These are phyloP conservation scores for Carex pumila DNA, from an alignment of 176 grass and related monocot species.

Conservation along the genomic window DNA sequence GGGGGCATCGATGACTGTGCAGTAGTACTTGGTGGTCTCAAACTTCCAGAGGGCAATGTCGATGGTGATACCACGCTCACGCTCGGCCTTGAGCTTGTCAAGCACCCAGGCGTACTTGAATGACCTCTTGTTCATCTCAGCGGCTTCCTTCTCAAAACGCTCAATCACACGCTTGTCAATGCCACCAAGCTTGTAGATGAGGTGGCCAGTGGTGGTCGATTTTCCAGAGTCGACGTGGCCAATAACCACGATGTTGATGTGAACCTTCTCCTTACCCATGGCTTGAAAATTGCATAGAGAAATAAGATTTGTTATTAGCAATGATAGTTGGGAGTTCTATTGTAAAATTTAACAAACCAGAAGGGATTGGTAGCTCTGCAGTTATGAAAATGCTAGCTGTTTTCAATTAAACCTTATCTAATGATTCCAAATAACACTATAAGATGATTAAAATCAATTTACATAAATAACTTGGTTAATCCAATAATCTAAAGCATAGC, in stretches of 20 bases:
- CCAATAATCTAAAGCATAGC: not conserved
- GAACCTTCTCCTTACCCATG: constrained; percentile 41
- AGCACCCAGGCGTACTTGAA: constrained; percentile 47
- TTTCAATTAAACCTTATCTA: not conserved
- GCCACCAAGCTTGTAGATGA: constrained; percentile 40
- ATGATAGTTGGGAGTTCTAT: too few relatives aligned
- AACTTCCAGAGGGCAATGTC: constrained; percentile 47
- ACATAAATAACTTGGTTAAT: not conserved
- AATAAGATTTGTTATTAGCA: too few relatives aligned
- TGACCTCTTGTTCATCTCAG: constrained; percentile 49
- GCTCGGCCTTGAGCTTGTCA: constrained; percentile 44
- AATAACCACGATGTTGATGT: constrained; percentile 39
- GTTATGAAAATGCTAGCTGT: not conserved
- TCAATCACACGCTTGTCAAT: constrained; percentile 46
- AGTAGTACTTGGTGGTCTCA: constrained; percentile 43
- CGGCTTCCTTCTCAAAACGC: constrained; percentile 41
- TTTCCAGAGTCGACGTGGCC: constrained; percentile 39
- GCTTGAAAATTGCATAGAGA: not conserved
- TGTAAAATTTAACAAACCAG: too few relatives aligned
- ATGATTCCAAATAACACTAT: not conserved
- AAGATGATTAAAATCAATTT: not conserved
- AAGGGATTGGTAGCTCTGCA: not conserved
- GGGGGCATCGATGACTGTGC: constrained; percentile 40
- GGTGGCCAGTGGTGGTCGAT: constrained; percentile 35
- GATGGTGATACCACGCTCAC: constrained; percentile 39